phyloP scores from a whole-genome alignment of 2,329 filamentous ascomycete genomes.

The Aspergillus ibericus region DNA sequence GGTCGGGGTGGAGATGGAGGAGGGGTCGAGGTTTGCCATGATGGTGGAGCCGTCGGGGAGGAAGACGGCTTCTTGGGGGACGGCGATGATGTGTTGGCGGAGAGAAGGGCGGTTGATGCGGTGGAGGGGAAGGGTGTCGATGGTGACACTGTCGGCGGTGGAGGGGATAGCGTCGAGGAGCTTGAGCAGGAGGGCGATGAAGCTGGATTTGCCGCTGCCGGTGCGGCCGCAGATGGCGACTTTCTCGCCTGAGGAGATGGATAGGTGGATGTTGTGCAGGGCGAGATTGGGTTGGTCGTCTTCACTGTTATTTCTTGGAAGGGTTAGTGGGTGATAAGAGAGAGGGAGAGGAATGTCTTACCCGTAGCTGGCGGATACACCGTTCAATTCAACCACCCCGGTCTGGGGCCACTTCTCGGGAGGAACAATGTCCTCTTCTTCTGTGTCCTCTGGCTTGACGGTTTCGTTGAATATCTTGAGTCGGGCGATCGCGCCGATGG shows the following conservation, averaged over 20 bases:
- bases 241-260: constrained; percentile 8
- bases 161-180: constrained; percentile 36
- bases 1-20: constrained; percentile 16
- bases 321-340: neutral
- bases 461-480: constrained; percentile 9
- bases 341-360: neutral
- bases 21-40: constrained; percentile 47
- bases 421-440: constrained; percentile 4
- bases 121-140: constrained; percentile 40
- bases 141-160: constrained; percentile 39
- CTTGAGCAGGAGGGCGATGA: constrained; percentile 44
- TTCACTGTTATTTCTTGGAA: neutral
- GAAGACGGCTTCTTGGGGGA: constrained; percentile 58
- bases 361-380: constrained; percentile 7
- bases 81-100: constrained; percentile 51
- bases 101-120: constrained; percentile 45
- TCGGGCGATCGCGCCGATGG: constrained; percentile 8
- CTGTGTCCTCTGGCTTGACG: neutral
- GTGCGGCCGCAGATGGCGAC: constrained; percentile 15
- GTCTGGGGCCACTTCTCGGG: neutral
- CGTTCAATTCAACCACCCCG: neutral
- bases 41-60: constrained; percentile 47
- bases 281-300: neutral
- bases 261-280: neutral
- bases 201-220: constrained; percentile 43